Evolutionary conservation across 139 green algal genomes (phyloP).

Genomic region (Ettlia oleoabundans): DNA sequence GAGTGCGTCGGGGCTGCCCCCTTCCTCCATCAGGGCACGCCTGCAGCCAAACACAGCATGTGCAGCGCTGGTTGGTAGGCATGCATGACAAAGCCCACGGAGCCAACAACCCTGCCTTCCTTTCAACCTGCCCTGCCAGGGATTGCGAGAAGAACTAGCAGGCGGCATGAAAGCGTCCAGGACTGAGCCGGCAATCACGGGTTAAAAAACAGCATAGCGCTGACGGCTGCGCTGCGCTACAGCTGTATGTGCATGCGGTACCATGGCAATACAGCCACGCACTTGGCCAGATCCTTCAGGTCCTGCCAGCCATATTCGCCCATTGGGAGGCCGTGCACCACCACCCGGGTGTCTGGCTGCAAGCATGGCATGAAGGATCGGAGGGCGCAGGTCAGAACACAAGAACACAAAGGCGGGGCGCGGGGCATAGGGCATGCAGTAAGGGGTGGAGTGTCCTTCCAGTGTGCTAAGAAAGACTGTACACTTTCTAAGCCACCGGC

Average conservation of each 20-base stretch:
- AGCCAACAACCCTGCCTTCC: too few relatives aligned
- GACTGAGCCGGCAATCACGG: too few relatives aligned
- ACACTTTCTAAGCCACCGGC: too few relatives aligned
- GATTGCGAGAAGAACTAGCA: too few relatives aligned
- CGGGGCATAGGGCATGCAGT: not conserved
- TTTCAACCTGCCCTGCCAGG: too few relatives aligned
- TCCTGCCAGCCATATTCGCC: conserved; percentile 51
- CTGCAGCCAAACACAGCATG: not conserved
- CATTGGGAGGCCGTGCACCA: conserved; percentile 72
- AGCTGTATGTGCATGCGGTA: too few relatives aligned
- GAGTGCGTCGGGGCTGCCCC: conserved; percentile 15
- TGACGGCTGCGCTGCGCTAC: not conserved
- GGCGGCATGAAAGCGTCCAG: too few relatives aligned
- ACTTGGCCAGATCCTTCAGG: conserved; percentile 55
- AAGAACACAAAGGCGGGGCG: not conserved
- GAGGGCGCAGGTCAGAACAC: too few relatives aligned
- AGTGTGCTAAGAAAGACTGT: too few relatives aligned
- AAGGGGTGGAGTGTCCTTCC: too few relatives aligned
- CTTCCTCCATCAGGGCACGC: not conserved
- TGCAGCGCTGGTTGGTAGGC: not conserved
- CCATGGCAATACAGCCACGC: conserved; percentile 32
- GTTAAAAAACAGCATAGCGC: too few relatives aligned
- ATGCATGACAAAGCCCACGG: too few relatives aligned
- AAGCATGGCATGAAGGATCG: not conserved
- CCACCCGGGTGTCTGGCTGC: conserved; percentile 47